Evolutionary conservation across 768 basidiomycete species (phyloP).

Genomic region (Auricularia cornea): DNA sequence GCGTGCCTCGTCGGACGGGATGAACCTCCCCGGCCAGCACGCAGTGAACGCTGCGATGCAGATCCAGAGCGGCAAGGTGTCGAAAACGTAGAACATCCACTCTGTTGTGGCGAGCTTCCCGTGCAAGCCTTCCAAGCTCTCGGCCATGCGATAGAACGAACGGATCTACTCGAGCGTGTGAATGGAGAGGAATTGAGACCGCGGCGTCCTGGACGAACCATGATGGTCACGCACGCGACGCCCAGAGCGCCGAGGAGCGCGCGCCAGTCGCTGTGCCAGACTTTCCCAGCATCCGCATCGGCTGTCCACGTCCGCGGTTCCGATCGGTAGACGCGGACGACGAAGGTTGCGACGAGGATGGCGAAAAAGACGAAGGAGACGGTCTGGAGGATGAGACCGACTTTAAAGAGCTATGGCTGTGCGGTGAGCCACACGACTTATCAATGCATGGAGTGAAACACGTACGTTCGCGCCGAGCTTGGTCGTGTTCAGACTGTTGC

Average conservation of each 20-base stretch:
- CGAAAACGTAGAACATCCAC: slow-evolving; percentile 55
- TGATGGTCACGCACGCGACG: slow-evolving; percentile 52
- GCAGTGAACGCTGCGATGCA: slow-evolving; percentile 48
- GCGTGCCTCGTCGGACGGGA: neutral
- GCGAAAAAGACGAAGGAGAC: slow-evolving; percentile 45
- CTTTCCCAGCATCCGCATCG: slow-evolving; percentile 22
- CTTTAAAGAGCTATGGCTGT: slow-evolving; percentile 45
- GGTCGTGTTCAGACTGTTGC: neutral
- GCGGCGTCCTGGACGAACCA: slow-evolving; percentile 33
- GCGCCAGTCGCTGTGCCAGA: slow-evolving; percentile 54
- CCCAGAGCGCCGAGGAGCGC: slow-evolving; percentile 41
- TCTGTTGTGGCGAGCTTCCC: slow-evolving; percentile 52
- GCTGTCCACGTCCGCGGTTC: slow-evolving; percentile 32
- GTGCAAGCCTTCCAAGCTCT: slow-evolving; percentile 52
- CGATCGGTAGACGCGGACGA: slow-evolving; percentile 37
- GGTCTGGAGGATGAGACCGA: slow-evolving; percentile 48
- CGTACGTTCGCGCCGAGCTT: neutral
- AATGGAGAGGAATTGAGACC: neutral
- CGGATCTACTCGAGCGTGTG: slow-evolving; percentile 19
- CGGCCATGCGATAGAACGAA: slow-evolving; percentile 32
- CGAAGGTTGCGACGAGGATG: slow-evolving; percentile 37
- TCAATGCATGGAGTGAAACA: neutral
- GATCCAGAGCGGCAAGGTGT: slow-evolving; percentile 57
- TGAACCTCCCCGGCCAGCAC: slow-evolving; percentile 55
- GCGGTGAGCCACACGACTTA: neutral